phyloP scores from a whole-genome alignment of 176 grass and related monocot species.

The Echinochloa phyllopogon region DNA sequence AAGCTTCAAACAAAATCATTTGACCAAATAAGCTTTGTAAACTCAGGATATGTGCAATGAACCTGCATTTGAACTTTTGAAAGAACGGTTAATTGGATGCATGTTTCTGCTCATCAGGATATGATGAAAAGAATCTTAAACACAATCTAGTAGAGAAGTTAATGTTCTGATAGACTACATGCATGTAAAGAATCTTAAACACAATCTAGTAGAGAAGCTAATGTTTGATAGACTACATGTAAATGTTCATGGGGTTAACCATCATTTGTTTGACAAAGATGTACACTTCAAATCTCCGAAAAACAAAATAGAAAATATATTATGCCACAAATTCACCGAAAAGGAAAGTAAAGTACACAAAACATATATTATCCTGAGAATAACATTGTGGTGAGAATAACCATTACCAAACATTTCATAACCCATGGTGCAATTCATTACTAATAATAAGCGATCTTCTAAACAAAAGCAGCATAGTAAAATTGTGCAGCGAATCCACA shows the following conservation, averaged over 20 bases:
- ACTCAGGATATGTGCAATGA: conserved; percentile 18
- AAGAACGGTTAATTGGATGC: not conserved
- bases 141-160: conserved; percentile 22
- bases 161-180: not conserved
- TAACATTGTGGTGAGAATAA: too few species aligned
- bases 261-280: not conserved
- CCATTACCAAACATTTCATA: too few species aligned
- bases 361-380: not conserved
- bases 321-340: not conserved
- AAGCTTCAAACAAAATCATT: conserved; percentile 24
- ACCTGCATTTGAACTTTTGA: conserved; percentile 1
- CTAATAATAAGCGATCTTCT: too few species aligned
- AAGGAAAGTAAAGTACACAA: not conserved
- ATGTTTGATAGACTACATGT: not conserved
- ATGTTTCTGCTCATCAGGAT: not conserved
- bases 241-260: not conserved
- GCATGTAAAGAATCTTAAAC: conserved; percentile 21
- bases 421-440: too few species aligned
- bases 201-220: conserved; percentile 26
- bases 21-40: not conserved
- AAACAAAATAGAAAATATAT: not conserved
- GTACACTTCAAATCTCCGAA: not conserved
- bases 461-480: too few species aligned
- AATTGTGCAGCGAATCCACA: too few species aligned
- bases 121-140: conserved; percentile 24